Evolutionary conservation across 805 yeast genomes (phyloP).

Genomic region (Dipodascopsis uninucleata): DNA sequence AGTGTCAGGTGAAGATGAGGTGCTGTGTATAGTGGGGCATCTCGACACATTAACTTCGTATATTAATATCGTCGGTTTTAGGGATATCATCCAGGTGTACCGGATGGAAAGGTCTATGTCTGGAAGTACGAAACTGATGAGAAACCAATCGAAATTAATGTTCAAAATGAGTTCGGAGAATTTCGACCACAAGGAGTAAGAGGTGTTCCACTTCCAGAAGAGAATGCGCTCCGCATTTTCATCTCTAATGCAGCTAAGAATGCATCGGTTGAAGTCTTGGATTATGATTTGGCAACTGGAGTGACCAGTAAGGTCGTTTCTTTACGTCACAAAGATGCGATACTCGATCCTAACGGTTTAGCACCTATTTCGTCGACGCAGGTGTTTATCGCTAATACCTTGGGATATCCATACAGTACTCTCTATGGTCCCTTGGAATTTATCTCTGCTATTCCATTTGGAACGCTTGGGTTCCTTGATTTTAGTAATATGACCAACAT

Average conservation of each 20-base stretch:
- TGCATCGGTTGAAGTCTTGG: conserved; percentile 25
- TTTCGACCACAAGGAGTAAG: conserved; percentile 25
- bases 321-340: conserved; percentile 20
- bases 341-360: conserved; percentile 21
- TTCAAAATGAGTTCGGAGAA: conserved; percentile 23
- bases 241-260: conserved; percentile 24
- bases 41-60: too few species aligned
- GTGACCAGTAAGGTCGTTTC: conserved; percentile 12
- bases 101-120: conserved; percentile 22
- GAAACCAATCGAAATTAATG: conserved; percentile 11
- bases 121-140: conserved; percentile 26
- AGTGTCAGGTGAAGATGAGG: too few species aligned
- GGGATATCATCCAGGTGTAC: conserved; percentile 17
- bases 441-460: conserved; percentile 23
- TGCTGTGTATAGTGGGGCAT: too few species aligned
- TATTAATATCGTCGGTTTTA: too few species aligned
- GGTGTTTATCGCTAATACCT: conserved; percentile 21
- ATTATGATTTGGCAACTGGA: conserved; percentile 13
- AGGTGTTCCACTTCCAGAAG: conserved; percentile 7
- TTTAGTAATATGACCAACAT: conserved; percentile 24
- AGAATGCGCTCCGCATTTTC: conserved; percentile 18
- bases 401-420: conserved; percentile 22
- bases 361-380: conserved; percentile 22
- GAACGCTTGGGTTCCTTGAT: conserved; percentile 26
- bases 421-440: conserved; percentile 13